These are phyloP conservation scores for Pugionium cornutum DNA, from an alignment of 345 rosid species.

Conservation along the genomic window DNA sequence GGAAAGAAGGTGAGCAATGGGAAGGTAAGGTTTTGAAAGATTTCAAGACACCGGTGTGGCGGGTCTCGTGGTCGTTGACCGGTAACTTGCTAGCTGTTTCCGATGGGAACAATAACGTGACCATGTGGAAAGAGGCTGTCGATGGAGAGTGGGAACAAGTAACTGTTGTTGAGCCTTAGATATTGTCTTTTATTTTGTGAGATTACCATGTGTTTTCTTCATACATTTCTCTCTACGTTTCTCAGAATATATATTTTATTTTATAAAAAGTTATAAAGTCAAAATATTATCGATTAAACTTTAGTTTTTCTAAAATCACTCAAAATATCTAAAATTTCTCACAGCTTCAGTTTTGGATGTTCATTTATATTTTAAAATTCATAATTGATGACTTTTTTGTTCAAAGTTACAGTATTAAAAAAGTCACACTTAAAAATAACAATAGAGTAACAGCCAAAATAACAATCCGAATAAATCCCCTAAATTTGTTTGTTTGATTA, in stretches of 20 bases:
- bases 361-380: no score
- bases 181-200: background rate
- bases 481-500: no score
- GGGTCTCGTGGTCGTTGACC: conserved; percentile 66
- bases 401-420: no score
- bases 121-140: conserved; percentile 62
- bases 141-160: conserved; percentile 69
- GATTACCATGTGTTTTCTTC: conserved; percentile 20
- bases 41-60: conserved; percentile 60
- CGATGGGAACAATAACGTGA: conserved; percentile 56
- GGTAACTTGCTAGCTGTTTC: conserved; percentile 63
- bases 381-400: no score
- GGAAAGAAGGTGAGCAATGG: conserved; percentile 66
- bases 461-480: no score
- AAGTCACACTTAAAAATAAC: no score
- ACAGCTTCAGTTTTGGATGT: no score
- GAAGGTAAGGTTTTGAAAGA: conserved; percentile 60
- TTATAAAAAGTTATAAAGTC: no score
- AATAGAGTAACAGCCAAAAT: no score
- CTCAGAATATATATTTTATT: background rate
- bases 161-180: conserved; percentile 50
- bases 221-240: background rate
- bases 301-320: no score
- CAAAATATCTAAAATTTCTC: no score
- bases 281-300: no score